Conservation (phyloP, 805 yeast species). For the Komagataella kurtzmanii region DNA sequence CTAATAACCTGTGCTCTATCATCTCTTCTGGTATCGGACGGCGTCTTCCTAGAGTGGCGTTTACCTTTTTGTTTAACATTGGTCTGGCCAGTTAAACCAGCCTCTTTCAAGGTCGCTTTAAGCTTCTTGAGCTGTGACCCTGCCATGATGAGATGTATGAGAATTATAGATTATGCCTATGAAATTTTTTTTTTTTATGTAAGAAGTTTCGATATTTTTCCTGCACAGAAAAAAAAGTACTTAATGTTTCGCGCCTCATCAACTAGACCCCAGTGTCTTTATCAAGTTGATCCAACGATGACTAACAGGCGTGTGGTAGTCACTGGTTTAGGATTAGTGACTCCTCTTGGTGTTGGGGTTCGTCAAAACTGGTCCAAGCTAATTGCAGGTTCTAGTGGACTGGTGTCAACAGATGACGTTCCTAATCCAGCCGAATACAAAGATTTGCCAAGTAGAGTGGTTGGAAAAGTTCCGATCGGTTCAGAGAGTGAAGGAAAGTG, state of each 20-base stretch:
- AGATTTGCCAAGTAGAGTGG: constrained; percentile 55
- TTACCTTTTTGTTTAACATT: constrained; percentile 45
- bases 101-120: constrained; percentile 60
- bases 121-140: constrained; percentile 82
- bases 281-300: neutral
- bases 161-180: neutral
- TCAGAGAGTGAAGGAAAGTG: constrained; percentile 29
- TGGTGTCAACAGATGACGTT: constrained; percentile 35
- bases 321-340: constrained; percentile 79
- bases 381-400: constrained; percentile 39
- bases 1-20: constrained; percentile 44
- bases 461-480: constrained; percentile 42
- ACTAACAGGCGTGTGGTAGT: constrained; percentile 56
- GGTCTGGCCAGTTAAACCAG: constrained; percentile 81
- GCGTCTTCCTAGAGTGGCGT: constrained; percentile 32
- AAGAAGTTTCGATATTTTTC: neutral
- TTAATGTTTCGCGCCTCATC: neutral
- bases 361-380: constrained; percentile 38
- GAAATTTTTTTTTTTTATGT: neutral
- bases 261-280: neutral
- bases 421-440: constrained; percentile 31
- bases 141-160: constrained; percentile 32
- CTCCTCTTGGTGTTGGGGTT: constrained; percentile 75
- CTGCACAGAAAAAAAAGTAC: neutral
- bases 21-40: constrained; percentile 57